A percentile compares a stretch with the other conserved stretches of the same genome.
Evolutionary conservation across 768 basidiomycete genomes (phyloP).

Genomic region (Rhizopogon vulgaris): DNA sequence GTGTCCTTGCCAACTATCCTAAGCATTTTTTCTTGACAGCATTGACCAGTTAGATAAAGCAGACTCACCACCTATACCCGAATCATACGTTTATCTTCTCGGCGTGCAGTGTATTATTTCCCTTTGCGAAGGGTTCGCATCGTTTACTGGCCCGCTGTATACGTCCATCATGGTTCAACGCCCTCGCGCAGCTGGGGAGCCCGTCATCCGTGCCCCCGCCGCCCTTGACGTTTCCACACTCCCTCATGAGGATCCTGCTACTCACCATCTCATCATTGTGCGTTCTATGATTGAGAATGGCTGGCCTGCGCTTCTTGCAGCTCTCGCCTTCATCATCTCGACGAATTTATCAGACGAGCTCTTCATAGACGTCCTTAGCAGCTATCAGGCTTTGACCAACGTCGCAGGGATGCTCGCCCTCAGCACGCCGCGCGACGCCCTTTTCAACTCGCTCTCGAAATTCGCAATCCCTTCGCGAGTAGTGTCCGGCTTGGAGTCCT

Average conservation of each 20-base stretch:
- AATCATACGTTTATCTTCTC: slow-evolving; percentile 89
- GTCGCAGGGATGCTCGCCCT: slow-evolving; percentile 88
- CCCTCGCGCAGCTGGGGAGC: slow-evolving; percentile 55
- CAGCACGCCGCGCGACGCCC: slow-evolving; percentile 85
- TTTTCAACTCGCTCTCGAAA: slow-evolving; percentile 85
- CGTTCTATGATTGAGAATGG: slow-evolving; percentile 77
- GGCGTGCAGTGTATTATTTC: slow-evolving; percentile 84
- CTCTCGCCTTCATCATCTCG: slow-evolving; percentile 81
- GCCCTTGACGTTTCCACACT: slow-evolving; percentile 59
- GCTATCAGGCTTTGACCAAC: slow-evolving; percentile 79
- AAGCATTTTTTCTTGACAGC: slow-evolving; percentile 34
- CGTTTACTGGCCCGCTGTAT: slow-evolving; percentile 72
- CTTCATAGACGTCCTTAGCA: slow-evolving; percentile 79
- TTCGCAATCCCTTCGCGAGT: slow-evolving; percentile 88
- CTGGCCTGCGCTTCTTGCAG: slow-evolving; percentile 91
- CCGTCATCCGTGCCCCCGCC: slow-evolving; percentile 64
- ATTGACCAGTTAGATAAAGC: slow-evolving; percentile 99
- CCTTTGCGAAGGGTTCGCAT: slow-evolving; percentile 79
- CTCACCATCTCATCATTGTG: slow-evolving; percentile 56
- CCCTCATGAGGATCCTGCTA: slow-evolving; percentile 45
- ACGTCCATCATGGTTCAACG: slow-evolving; percentile 62
- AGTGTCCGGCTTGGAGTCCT: slow-evolving; percentile 74
- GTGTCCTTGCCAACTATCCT: background rate
- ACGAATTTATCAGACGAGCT: slow-evolving; percentile 91
- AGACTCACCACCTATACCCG: slow-evolving; percentile 89